phyloP scores from a whole-genome alignment of 371 early-diverging fungal species.

The Catenaria anguillulae region DNA sequence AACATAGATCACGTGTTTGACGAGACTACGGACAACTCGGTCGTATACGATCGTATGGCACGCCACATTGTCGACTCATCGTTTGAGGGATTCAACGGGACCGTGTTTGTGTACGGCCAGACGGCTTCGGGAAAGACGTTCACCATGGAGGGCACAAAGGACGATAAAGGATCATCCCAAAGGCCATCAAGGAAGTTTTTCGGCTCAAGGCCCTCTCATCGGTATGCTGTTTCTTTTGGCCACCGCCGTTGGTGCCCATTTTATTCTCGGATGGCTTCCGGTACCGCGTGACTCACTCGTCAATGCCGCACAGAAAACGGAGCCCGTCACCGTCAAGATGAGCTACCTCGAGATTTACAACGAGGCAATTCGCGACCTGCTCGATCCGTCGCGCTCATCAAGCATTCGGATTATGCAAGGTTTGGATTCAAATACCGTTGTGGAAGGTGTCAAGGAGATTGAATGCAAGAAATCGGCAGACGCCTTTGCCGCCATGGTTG shows the following conservation, averaged over 20 bases:
- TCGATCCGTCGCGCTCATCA: constrained; percentile 32
- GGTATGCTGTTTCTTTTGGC: no score
- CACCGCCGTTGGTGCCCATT: no score
- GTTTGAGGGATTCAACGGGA: constrained; percentile 27
- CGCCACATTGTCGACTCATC: constrained; percentile 24
- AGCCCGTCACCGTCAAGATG: neutral
- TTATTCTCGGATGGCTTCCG: no score
- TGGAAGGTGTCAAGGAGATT: constrained; percentile 69
- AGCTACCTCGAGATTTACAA: constrained; percentile 8
- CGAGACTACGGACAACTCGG: constrained; percentile 24
- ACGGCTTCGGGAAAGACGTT: constrained; percentile 31
- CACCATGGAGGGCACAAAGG: constrained; percentile 38
- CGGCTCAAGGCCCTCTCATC: no score
- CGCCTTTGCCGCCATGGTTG: constrained; percentile 54
- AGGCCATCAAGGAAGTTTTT: constrained; percentile 35
- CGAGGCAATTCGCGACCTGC: constrained; percentile 8
- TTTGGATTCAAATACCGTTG: constrained; percentile 30
- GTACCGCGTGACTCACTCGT: no score
- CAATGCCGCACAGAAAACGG: neutral
- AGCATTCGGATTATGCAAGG: neutral
- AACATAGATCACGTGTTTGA: constrained; percentile 25
- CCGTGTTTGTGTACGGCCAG: constrained; percentile 21
- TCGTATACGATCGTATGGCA: constrained; percentile 23
- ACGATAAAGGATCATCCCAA: constrained; percentile 35
- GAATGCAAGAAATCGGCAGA: constrained; percentile 65